phyloP scores from a whole-genome alignment of 352 stramenopile species.

The Phytopythium kandeliae region DNA sequence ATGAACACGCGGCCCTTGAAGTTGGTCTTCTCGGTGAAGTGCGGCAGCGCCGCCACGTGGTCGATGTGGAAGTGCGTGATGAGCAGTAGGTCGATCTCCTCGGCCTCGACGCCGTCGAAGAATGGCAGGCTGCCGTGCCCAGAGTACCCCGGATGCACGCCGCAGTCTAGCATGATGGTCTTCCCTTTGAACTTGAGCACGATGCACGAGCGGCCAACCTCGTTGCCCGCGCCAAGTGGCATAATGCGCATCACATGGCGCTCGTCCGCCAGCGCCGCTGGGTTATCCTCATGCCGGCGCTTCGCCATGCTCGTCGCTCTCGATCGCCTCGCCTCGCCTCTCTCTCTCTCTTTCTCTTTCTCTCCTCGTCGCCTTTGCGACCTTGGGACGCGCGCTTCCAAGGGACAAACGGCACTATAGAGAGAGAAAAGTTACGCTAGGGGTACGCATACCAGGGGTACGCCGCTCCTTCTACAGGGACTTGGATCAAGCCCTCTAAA shows the following conservation, averaged over 20 bases:
- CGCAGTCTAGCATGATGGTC: conserved; percentile 95
- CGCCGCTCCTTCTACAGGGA: no score
- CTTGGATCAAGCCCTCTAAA: no score
- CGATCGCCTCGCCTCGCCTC: no score
- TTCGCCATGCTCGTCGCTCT: conserved; percentile 37
- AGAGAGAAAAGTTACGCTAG: no score
- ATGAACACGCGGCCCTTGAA: conserved; percentile 99
- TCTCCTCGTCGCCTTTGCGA: no score
- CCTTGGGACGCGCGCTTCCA: no score
- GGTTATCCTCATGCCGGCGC: conserved; percentile 63
- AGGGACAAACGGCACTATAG: no score
- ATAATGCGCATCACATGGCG: conserved; percentile 92
- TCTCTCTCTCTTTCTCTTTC: no score
- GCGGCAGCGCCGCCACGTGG: conserved; percentile 97
- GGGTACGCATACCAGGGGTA: no score
- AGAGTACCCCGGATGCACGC: conserved; percentile 91
- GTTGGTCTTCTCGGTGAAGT: conserved; percentile 98
- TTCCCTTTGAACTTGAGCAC: conserved; percentile 99
- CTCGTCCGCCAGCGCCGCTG: conserved; percentile 47
- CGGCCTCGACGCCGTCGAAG: conserved; percentile 95
- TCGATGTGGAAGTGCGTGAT: conserved; percentile 99
- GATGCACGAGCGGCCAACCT: conserved; percentile 99
- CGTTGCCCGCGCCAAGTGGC: conserved; percentile 96
- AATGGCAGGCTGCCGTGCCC: conserved; percentile 97
- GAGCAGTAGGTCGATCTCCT: conserved; percentile 95